These are phyloP conservation scores for Hypocrella siamensis DNA, from an alignment of 2,329 filamentous ascomycete species.

Conservation along the genomic window DNA sequence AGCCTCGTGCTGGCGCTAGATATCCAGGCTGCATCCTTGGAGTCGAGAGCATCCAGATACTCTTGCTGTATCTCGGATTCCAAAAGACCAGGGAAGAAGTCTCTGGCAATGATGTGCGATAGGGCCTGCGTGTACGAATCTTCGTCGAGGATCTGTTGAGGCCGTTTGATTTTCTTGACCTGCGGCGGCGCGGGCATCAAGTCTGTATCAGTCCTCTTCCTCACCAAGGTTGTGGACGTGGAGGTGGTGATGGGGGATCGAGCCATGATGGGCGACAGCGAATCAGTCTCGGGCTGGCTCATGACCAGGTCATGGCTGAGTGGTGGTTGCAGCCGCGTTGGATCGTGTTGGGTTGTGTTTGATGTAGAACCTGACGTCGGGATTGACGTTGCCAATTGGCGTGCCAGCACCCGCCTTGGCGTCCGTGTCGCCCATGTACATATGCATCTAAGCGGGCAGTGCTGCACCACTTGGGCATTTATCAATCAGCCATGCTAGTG, in stretches of 20 bases:
- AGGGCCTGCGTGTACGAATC: constrained; percentile 83
- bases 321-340: no score
- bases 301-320: no score
- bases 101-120: constrained; percentile 86
- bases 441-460: constrained; percentile 3
- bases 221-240: constrained; percentile 38
- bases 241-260: constrained; percentile 2
- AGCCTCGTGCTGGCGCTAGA: constrained; percentile 59
- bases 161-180: constrained; percentile 80
- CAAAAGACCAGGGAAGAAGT: constrained; percentile 87
- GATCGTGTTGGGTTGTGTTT: no score
- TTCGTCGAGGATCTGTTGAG: constrained; percentile 77
- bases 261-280: neutral
- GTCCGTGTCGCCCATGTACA: no score
- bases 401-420: no score
- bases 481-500: no score
- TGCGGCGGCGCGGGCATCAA: constrained; percentile 76
- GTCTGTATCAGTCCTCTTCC: constrained; percentile 54
- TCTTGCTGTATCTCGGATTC: constrained; percentile 81
- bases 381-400: no score
- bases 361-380: no score
- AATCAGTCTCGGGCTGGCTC: no score
- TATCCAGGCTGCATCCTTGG: constrained; percentile 75
- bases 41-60: constrained; percentile 81
- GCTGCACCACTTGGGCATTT: neutral